A percentile compares a stretch with the other conserved stretches of the same genome.
These are phyloP conservation scores for Amphibolis antarctica DNA, from an alignment of 106 monocot genomes.

Conservation along the genomic window DNA sequence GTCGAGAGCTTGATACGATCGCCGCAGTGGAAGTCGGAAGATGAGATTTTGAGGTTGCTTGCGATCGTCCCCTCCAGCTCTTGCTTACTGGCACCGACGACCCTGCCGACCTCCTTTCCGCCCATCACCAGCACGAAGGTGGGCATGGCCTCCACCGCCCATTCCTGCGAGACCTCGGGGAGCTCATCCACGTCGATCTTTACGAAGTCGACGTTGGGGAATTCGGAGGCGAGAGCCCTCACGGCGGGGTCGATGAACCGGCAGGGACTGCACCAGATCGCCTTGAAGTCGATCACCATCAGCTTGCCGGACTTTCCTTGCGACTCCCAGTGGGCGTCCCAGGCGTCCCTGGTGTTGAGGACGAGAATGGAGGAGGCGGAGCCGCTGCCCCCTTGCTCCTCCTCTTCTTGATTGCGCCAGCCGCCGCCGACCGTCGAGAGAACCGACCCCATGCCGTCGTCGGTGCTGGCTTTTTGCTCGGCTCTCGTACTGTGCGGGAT, in stretches of 20 bases:
- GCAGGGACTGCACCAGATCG: conserved; percentile 83
- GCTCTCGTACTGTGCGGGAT: no score
- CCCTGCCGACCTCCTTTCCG: conserved; percentile 42
- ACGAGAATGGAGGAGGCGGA: neutral
- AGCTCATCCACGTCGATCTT: conserved; percentile 81
- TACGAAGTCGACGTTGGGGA: conserved; percentile 37
- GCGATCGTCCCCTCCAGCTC: conserved; percentile 52
- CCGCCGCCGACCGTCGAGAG: neutral
- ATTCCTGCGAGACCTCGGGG: conserved; percentile 42
- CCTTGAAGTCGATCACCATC: conserved; percentile 70
- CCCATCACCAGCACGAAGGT: conserved; percentile 58
- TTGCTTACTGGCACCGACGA: conserved; percentile 51
- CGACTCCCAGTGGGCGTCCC: conserved; percentile 21
- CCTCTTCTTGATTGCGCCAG: neutral
- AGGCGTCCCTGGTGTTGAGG: conserved; percentile 10
- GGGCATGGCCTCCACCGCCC: conserved; percentile 83
- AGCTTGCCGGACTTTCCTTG: conserved; percentile 12
- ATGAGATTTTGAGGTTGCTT: neutral
- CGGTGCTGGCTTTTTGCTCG: no score
- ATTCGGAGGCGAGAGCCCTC: conserved; percentile 35
- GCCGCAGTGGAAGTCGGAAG: no score
- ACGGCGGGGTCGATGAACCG: conserved; percentile 52
- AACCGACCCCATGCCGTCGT: neutral
- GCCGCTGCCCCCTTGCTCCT: neutral
- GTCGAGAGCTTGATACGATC: no score